Percentiles rank a stretch among this genome's conserved stretches.
phyloP scores from a whole-genome alignment of 305 asterid genomes.

The Fraxinus baroniana region DNA sequence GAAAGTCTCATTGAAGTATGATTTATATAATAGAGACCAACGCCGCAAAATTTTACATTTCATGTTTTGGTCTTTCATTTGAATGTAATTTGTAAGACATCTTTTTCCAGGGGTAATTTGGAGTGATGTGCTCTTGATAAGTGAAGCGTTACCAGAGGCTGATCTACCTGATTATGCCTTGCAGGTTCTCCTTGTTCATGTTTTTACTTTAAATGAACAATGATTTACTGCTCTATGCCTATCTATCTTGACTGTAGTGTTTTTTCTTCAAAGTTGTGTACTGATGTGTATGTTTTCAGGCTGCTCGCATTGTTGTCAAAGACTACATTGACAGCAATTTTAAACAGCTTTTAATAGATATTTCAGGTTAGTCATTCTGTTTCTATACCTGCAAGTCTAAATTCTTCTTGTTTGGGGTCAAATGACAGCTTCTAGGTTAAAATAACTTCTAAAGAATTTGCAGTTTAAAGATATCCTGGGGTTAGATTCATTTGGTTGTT shows the following conservation, averaged over 20 bases:
- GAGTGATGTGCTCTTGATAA: constrained; percentile 48
- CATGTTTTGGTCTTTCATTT: not conserved
- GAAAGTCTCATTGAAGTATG: not conserved
- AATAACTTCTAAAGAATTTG: not conserved
- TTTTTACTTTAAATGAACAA: not conserved
- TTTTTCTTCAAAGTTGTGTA: constrained; percentile 1
- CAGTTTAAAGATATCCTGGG: not conserved
- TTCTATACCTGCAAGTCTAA: not conserved
- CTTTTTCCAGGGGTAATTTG: constrained; percentile 41
- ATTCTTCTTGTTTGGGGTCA: not conserved
- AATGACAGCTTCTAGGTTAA: not conserved
- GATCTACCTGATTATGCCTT: constrained; percentile 38
- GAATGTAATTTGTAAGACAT: not conserved
- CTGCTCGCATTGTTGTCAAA: constrained; percentile 39
- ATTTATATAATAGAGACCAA: not conserved
- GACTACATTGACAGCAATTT: constrained; percentile 38
- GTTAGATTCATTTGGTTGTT: not conserved
- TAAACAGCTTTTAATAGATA: constrained; percentile 37
- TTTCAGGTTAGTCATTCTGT: constrained; percentile 39
- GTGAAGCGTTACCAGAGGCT: constrained; percentile 51
- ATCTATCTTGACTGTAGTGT: not conserved
- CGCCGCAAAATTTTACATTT: not conserved
- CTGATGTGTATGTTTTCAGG: constrained; percentile 30
- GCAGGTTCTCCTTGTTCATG: constrained; percentile 31
- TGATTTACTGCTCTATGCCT: not conserved